Evolutionary conservation across 2,329 filamentous ascomycete genomes (phyloP), one percentile per base, ranked within the genome.

Genomic region (Cladophialophora carrionii): DNA sequence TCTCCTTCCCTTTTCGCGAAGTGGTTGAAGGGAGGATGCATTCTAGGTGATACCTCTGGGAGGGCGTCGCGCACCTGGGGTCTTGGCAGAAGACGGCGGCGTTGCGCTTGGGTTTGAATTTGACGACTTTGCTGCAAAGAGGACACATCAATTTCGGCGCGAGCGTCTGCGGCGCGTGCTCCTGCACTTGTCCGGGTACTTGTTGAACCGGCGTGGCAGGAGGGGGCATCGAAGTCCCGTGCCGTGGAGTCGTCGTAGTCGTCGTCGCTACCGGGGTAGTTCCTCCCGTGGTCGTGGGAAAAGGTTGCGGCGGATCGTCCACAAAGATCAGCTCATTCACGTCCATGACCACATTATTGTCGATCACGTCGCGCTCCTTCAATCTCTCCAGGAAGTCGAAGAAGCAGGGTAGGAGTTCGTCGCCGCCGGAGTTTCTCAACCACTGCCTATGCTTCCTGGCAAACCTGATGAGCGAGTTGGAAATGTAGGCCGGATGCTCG

Each of bases 401-500:
- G 31, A 71, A 70, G 7, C 58, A 59, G 17, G 46, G 14, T 4
- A 63, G 26, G 10, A 68, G 62, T 29, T 68, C 65, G 24, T 63
- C 56, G 8, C 64, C 52, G n/a, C 52, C 61, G 24, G 64, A 53
- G 24, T 59, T 60, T 8, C 52, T 31, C 20, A 70, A 31, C 70
- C 70, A 71, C n/a, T 43, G n/a, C 10, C 57, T 63, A n/a, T 72
- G 54, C 52, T 68, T 69, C 22, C 68, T 61, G 14, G 66, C 66
- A 62, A 73, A 73, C n/a, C 71, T 65, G 22, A 73, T 62, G n/a
- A 73, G 60, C 10, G 61, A 67, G 43, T 73, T 71, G 20, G 68
- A 68, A 7, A 72, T 37, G 49, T 71, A 73, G 49, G 56, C 22
- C 1, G 69, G 57, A 62, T 71, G 69, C 32, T 68, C 64, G 10